Evolutionary conservation across 495 filamentous ascomycete genomes (phyloP), one percentile per base, ranked within the genome.

Genomic region (Ramalina peruviana): DNA sequence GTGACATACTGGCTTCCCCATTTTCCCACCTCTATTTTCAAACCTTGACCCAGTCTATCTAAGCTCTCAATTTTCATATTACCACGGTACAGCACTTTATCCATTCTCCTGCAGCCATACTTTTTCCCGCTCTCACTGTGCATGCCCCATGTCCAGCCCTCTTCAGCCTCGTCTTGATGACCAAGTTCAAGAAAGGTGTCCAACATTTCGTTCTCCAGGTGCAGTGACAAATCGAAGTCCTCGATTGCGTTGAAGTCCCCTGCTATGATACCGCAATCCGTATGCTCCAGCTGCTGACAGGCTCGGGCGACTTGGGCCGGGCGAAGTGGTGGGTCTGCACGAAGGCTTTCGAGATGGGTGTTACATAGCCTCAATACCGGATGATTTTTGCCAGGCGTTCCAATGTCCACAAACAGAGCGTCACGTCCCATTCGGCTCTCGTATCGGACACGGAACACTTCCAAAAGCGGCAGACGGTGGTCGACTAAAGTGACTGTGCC

Each of bases 211-310:
- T 75, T 70, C 6, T 69, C 66, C 9, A 40, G 37, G 41, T 69
- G 71, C 12, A 76, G 58, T 6, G 64, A 65, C 37, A 54, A 52
- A 57, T 79, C 76, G 63, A 67, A 75, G 12, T 62, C 60, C 54
- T 78, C 61, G 43, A 78, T 75, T 13, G 77, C 75, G 42, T 80
- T 79, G 26, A 77, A 62, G 54, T 79, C 74, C 1, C 76, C 77
- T 0, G 67, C 52, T 52, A 67, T 21, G 52, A 74, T 40, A 3
- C 64, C 67, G 3, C 51, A 67, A 26, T 62, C 41, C 1, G 61
- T 61, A 6, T 53, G 60, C 2, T 59, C 63, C 57, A 80, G 62
- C 40, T 65, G 64, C 50, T 53, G 19, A 0, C 67, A 66, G 7
- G 67, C 67, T 11, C 62, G 36, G 9, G 56, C 52, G 2, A 75